These are phyloP conservation scores for Solanum pennellii DNA, from an alignment of 257 asterid species.

Conservation along the genomic window DNA sequence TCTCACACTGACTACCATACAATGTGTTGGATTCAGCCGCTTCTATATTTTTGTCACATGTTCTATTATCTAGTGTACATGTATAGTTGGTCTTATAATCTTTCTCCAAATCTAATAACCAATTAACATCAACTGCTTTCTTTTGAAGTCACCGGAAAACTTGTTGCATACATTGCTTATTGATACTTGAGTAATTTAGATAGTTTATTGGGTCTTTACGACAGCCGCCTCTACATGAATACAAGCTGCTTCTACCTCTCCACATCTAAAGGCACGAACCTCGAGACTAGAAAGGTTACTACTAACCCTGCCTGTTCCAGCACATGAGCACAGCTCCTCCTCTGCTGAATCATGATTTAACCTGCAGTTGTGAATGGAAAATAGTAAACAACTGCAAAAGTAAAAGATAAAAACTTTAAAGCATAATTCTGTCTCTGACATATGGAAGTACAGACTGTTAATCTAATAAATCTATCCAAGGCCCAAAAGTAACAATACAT, in stretches of 20 bases:
- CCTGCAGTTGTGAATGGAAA: slow-evolving; percentile 25
- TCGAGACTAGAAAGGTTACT: slow-evolving; percentile 13
- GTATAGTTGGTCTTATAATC: not conserved
- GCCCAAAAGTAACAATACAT: not conserved
- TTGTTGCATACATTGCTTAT: not conserved
- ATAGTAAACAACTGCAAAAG: not conserved
- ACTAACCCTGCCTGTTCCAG: slow-evolving; percentile 5
- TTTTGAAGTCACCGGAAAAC: not conserved
- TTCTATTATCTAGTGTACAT: not conserved
- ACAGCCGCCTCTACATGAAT: not conserved
- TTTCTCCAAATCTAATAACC: not conserved
- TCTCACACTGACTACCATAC: not conserved
- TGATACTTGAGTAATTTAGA: not conserved
- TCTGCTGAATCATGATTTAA: slow-evolving; percentile 30
- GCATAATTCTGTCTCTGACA: not conserved
- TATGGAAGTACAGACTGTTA: not conserved
- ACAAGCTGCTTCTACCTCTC: not conserved
- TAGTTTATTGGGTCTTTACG: not conserved
- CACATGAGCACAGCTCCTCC: slow-evolving; percentile 60
- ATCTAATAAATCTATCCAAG: not conserved
- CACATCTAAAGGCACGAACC: slow-evolving; percentile 24
- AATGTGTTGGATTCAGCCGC: not conserved
- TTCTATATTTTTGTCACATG: not conserved
- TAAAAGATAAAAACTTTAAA: not conserved
- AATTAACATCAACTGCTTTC: not conserved